Conservation (phyloP, 225 moss, liverwort and hornwort genomes). For the Pleurozium schreberi region DNA sequence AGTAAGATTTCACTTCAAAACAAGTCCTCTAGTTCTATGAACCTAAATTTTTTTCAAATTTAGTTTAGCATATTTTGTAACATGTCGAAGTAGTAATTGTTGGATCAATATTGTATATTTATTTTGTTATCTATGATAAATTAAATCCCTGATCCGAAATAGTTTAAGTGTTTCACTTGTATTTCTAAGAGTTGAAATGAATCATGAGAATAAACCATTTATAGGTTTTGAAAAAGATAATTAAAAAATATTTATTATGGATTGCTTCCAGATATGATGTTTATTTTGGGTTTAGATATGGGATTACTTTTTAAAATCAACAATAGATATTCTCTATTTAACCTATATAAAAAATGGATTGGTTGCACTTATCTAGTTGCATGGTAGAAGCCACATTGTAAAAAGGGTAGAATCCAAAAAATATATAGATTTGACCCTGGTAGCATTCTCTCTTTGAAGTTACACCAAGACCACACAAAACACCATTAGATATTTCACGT, state of each 20-base stretch:
- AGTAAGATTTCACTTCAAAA: not conserved
- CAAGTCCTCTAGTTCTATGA: not conserved
- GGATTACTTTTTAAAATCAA: not conserved
- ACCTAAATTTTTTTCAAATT: no score
- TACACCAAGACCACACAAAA: not conserved
- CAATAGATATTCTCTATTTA: not conserved
- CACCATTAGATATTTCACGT: not conserved
- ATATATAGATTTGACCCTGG: not conserved
- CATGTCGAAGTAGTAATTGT: no score
- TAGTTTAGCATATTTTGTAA: not conserved
- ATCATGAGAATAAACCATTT: no score
- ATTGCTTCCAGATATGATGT: not conserved
- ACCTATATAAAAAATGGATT: not conserved
- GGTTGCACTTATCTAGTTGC: not conserved
- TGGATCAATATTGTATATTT: not conserved
- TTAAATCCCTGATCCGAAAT: not conserved
- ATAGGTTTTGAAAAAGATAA: not conserved
- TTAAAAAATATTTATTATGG: not conserved
- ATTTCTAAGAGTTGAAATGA: not conserved
- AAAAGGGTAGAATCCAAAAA: not conserved
- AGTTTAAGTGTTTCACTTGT: rapidly evolving
- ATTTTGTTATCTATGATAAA: rapidly evolving
- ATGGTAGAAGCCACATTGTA: not conserved
- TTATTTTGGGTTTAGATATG: not conserved
- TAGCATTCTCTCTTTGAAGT: not conserved